Evolutionary conservation across 176 grass and related monocot species (phyloP).

Genomic region (Aegilops speltoides): DNA sequence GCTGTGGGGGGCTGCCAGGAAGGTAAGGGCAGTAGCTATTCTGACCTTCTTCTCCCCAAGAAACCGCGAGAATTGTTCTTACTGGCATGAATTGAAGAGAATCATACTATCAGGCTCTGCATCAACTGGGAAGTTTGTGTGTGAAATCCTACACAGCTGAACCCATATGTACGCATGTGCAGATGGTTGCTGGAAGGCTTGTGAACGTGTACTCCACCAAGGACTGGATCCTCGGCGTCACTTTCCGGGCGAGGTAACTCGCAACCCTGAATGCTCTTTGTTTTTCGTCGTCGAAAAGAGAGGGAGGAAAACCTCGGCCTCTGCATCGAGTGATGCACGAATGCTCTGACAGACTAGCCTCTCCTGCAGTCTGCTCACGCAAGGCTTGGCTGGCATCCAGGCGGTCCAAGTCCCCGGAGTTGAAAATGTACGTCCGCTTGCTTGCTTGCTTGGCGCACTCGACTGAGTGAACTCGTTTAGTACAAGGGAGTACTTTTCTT

Average conservation of each 20-base stretch:
- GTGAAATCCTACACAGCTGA: background rate
- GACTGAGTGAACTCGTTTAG: background rate
- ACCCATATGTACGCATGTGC: background rate
- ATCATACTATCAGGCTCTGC: background rate
- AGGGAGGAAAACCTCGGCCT: no score
- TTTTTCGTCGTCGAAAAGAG: background rate
- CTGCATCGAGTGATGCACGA: no score
- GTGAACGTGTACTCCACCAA: slow-evolving; percentile 87
- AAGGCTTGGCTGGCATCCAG: slow-evolving; percentile 96
- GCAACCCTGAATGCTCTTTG: background rate
- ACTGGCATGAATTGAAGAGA: no score
- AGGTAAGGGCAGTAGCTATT: slow-evolving; percentile 46
- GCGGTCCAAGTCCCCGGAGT: slow-evolving; percentile 63
- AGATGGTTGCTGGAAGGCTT: slow-evolving; percentile 86
- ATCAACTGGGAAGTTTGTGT: background rate
- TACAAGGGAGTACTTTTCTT: background rate
- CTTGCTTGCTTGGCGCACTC: background rate
- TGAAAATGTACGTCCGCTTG: slow-evolving; percentile 64
- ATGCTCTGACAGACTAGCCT: background rate
- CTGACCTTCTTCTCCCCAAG: background rate
- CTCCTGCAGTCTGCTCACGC: slow-evolving; percentile 67
- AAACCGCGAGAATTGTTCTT: no score
- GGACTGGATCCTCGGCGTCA: slow-evolving; percentile 89
- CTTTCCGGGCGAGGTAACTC: slow-evolving; percentile 81
- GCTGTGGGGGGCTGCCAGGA: slow-evolving; percentile 76